Evolutionary conservation across 441 rosid species (phyloP).

Genomic region (Mallotus repandus): DNA sequence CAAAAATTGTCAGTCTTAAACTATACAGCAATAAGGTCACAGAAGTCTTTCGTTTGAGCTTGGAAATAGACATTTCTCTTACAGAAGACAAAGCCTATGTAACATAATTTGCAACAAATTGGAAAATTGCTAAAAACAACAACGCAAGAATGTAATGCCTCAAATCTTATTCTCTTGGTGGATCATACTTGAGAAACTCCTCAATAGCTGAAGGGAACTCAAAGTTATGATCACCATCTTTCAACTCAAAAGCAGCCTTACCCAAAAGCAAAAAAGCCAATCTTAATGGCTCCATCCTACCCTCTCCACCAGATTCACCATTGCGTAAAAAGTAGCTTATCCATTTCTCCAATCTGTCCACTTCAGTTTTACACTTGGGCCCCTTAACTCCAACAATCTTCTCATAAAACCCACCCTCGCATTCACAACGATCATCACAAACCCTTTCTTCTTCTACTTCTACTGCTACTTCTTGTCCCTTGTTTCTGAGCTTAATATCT

Average conservation of each 20-base stretch:
- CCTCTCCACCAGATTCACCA: slow-evolving; percentile 11
- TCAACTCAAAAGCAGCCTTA: slow-evolving; percentile 1
- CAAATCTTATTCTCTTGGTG: too few species aligned
- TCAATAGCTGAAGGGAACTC: too few species aligned
- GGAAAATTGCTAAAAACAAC: too few species aligned
- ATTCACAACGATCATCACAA: slow-evolving; percentile 17
- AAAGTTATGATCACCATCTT: too few species aligned
- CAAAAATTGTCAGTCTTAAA: too few species aligned
- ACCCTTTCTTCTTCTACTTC: slow-evolving; percentile 5
- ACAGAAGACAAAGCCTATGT: too few species aligned
- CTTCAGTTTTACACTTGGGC: slow-evolving; percentile 43
- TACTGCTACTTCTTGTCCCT: slow-evolving; percentile 1
- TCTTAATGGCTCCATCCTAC: slow-evolving; percentile 41
- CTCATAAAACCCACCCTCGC: slow-evolving; percentile 43
- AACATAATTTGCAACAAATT: too few species aligned
- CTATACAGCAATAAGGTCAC: too few species aligned
- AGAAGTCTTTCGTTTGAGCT: too few species aligned
- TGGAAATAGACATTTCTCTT: too few species aligned
- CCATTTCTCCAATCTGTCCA: slow-evolving; percentile 46
- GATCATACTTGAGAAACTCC: too few species aligned
- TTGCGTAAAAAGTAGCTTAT: slow-evolving; percentile 28
- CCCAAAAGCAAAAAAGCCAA: slow-evolving; percentile 52
- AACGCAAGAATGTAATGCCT: too few species aligned
- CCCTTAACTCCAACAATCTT: slow-evolving; percentile 38
- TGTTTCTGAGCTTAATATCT: background rate